Evolutionary conservation across 1,284 basidiomycete genomes (phyloP), one percentile per base, ranked within the genome.

Genomic region (Kalmanozyma brasiliensis): DNA sequence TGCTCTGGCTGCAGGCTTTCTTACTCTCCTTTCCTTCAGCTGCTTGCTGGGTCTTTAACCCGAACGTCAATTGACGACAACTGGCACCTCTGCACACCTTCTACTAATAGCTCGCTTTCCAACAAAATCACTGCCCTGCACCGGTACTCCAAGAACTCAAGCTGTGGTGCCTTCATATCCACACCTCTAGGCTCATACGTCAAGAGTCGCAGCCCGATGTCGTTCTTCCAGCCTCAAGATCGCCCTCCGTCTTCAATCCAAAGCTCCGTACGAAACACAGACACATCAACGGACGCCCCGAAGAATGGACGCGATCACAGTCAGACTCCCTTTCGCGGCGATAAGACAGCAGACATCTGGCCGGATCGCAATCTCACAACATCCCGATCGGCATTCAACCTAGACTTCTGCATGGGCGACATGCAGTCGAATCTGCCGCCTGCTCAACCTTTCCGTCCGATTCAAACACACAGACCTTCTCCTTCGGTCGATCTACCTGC

Each of bases 351-450:
- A 19, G 44, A 62, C 13, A 24, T 44, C 38, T 63, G 52, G 52
- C 32, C 26, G 2, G 37, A 49, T 16, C 8, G 41, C n/a, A n/a
- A 38, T 17, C 38, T 37, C 11, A 22, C 26, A 14, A 19, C 44
- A 6, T 49, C 43, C 10, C 45, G 20, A 26, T 11, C 51, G 29
- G 20, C 45, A 2, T 42, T 51, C 48, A 32, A 38, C 17, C 6
- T 44, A 38, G 60, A 57, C 23, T 29, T 34, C 4, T 57, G 38
- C 38, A 63, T 48, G 30, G 32, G 16, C 20, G 45, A 33, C 8
- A 10, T 32, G n/a, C 52, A 38, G 34, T 36, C 36, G 14, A 13
- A 47, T 29, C 38, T 33, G 11, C 33, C 48, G 35, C 8, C 20
- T 20, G 29, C 13, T 43, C 38, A 30, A 3, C 30, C 43, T n/a